Evolutionary conservation across 495 filamentous ascomycete genomes (phyloP).

Genomic region (Podospora australis): DNA sequence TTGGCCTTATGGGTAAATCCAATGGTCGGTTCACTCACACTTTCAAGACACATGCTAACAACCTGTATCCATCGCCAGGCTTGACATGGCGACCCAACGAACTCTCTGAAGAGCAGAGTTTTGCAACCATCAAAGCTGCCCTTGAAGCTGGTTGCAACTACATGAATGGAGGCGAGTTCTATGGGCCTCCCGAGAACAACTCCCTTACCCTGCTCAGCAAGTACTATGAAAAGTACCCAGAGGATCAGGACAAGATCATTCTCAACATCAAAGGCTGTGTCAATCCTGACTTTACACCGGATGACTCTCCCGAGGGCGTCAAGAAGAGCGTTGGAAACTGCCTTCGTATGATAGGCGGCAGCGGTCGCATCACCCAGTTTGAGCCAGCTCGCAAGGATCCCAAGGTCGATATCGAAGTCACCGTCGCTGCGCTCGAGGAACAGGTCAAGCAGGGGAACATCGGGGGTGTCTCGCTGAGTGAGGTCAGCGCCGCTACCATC

Average conservation of each 20-base stretch:
- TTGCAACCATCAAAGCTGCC: slow-evolving; percentile 61
- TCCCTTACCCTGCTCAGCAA: slow-evolving; percentile 55
- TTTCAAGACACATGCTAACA: neutral
- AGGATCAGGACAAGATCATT: slow-evolving; percentile 58
- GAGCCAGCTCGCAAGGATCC: slow-evolving; percentile 69
- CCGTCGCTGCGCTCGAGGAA: slow-evolving; percentile 48
- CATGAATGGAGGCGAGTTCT: slow-evolving; percentile 80
- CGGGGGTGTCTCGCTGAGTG: slow-evolving; percentile 66
- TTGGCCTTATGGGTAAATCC: slow-evolving; percentile 48
- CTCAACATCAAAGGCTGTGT: slow-evolving; percentile 54
- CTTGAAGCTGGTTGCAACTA: slow-evolving; percentile 63
- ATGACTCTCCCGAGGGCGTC: slow-evolving; percentile 58
- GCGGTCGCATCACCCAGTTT: slow-evolving; percentile 77
- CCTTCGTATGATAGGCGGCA: slow-evolving; percentile 58
- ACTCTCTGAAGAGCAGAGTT: slow-evolving; percentile 52
- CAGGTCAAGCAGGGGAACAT: slow-evolving; percentile 70
- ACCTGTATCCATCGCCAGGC: slow-evolving; percentile 43
- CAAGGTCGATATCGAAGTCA: slow-evolving; percentile 43
- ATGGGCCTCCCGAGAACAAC: slow-evolving; percentile 66
- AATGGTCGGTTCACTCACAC: neutral
- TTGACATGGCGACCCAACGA: slow-evolving; percentile 61
- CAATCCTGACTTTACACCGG: slow-evolving; percentile 32
- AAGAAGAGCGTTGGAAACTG: slow-evolving; percentile 63
- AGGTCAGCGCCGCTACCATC: slow-evolving; percentile 69
- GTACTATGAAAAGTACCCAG: slow-evolving; percentile 64